A percentile compares a stretch with the other conserved stretches of the same genome.
phyloP scores from a whole-genome alignment of 352 stramenopile species.

The Elongisporangium senticosum region DNA sequence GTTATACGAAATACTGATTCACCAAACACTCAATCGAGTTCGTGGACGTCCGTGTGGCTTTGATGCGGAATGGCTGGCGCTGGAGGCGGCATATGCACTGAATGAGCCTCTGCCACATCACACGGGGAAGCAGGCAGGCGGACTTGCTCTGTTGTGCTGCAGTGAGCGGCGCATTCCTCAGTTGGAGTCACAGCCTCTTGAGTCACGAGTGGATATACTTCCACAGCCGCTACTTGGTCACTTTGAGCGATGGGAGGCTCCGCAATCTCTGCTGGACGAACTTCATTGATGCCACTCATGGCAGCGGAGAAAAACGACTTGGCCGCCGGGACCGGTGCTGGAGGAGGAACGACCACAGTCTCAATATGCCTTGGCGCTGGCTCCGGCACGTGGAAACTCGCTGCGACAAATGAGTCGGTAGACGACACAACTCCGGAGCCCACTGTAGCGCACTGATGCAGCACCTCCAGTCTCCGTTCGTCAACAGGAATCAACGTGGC shows the following conservation, averaged over 20 bases:
- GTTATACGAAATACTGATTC: slow-evolving; percentile 2
- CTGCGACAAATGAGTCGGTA: slow-evolving; percentile 46
- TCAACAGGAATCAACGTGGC: slow-evolving; percentile 38
- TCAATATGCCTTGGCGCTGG: slow-evolving; percentile 1
- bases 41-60: slow-evolving; percentile 41
- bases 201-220: background rate
- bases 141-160: background rate
- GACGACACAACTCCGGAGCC: slow-evolving; percentile 24
- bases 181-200: background rate
- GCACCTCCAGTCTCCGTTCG: slow-evolving; percentile 36
- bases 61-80: slow-evolving; percentile 5
- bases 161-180: background rate
- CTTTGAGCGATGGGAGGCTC: background rate
- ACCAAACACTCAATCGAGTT: slow-evolving; percentile 31
- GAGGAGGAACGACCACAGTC: background rate
- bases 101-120: background rate
- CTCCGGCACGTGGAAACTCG: slow-evolving; percentile 23
- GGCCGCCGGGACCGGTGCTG: slow-evolving; percentile 1
- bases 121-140: background rate
- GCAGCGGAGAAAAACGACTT: slow-evolving; percentile 1
- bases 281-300: slow-evolving; percentile 4
- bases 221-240: background rate
- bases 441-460: slow-evolving; percentile 74
- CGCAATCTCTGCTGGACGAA: background rate
- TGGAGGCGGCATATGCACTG: slow-evolving; percentile 12